These are phyloP conservation scores for Orbilia blumenaviensis DNA, from an alignment of 2,329 filamentous ascomycete species.

Conservation along the genomic window DNA sequence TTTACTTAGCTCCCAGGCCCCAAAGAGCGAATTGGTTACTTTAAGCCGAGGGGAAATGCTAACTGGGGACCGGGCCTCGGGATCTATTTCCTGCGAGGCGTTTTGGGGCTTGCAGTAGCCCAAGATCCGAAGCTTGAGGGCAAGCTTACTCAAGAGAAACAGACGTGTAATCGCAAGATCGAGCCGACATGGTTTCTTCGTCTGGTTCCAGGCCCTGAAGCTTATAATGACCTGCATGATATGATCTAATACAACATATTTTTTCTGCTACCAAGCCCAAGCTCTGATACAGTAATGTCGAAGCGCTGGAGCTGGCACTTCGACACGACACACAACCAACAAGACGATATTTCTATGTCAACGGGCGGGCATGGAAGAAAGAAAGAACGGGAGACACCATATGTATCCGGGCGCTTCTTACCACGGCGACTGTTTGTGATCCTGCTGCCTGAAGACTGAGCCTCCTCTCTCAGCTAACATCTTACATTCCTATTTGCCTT, in stretches of 20 bases:
- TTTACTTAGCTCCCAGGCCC: not conserved
- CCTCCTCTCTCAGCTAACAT: slow-evolving; percentile 9
- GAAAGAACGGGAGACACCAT: not conserved
- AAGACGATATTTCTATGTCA: not conserved
- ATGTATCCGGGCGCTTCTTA: slow-evolving; percentile 7
- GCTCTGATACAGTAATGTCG: not conserved
- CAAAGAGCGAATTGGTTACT: not conserved
- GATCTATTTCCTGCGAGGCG: slow-evolving; percentile 51
- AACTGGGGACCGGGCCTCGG: slow-evolving; percentile 25
- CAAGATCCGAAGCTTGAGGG: slow-evolving; percentile 35
- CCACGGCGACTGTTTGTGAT: slow-evolving; percentile 18
- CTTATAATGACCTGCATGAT: slow-evolving; percentile 31
- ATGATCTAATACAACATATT: slow-evolving; percentile 21
- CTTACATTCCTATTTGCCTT: slow-evolving; percentile 20
- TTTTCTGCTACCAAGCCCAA: slow-evolving; percentile 20
- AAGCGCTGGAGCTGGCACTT: not conserved
- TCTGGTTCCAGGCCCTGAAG: slow-evolving; percentile 42
- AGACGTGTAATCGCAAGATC: slow-evolving; percentile 10
- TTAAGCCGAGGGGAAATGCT: not conserved
- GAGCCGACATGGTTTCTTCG: not conserved
- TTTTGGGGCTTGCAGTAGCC: slow-evolving; percentile 46
- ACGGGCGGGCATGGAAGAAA: not conserved
- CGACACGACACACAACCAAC: slow-evolving; percentile 5
- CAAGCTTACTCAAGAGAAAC: slow-evolving; percentile 15
- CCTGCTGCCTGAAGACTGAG: slow-evolving; percentile 48